Evolutionary conservation across 1,284 basidiomycete genomes (phyloP), one percentile per base, ranked within the genome.

Genomic region (Boletus smithii): DNA sequence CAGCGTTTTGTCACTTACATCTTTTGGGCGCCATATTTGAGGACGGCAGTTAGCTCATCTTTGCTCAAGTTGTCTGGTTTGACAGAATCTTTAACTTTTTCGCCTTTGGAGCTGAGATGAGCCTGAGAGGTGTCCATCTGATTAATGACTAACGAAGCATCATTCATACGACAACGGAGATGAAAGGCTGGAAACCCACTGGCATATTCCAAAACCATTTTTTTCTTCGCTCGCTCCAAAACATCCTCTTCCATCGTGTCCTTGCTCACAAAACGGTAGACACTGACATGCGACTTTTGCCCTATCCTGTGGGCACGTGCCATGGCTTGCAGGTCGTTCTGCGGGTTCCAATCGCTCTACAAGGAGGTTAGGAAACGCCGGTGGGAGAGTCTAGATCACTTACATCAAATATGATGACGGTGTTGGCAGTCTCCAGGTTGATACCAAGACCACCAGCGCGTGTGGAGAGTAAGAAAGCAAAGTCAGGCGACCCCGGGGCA

Each of bases 211-310:
- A 99, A 76, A 46, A 99, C 93, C 95, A 99, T 99, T 76, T 99
- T 99, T 74, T 95, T 90, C 80, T 97, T 95, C 16, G 97, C 97
- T 35, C 95, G 82, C 72, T 99, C 95, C 33, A 99, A 79, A 20
- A 99, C 91, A 62, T 99, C 95, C 71, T 99, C 97, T 69, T 99
- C 97, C 78, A 99, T 95, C 13, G 95, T 99, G 65, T 97, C 95
- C 73, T 99, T 98, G 63, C 93, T 95, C 62, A 99, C 92, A 64
- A 99, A 89, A 34, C 95, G 88, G 71, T 97, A 99, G 42, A 99
- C 97, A 66, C 87, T 97, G 62, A 99, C 97, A 69, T 99, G 95
- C 44, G 89, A 90, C 71, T 98, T 98, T 71, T 99, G 90, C 16
- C 95, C 91, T 62, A 97, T 97, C 55, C 94, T 89, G 71, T 97